Base-by-base conservation (phyloP, 2,329 filamentous ascomycete genomes). In the Aspergillus sp. region DNA sequence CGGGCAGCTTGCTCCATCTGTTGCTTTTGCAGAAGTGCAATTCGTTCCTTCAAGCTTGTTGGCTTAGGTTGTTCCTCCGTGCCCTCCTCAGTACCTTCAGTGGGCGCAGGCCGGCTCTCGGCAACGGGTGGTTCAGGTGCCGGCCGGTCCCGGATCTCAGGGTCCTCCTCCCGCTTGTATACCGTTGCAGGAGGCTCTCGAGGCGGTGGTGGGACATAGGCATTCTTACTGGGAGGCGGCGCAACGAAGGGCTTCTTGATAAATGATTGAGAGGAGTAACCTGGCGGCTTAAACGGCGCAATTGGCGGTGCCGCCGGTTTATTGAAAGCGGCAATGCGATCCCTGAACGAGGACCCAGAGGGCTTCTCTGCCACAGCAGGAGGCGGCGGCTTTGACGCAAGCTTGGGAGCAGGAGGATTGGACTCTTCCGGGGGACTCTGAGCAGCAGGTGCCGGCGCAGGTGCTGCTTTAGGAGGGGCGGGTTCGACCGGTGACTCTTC, bases 191-290 rank as follows among this genome's bases (percentile, higher is more conserved):
- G 83, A 1, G 89, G 87, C 61, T 95, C 89, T 21, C 87, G 85
- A 31, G 77, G 75, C 4, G 90, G 87, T 4, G 90, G 87, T 23
- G 95, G 91, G 9, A 99, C 84, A 69, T 91, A 99, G 23, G 93
- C 90, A 78, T 97, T 89, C 65, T 91, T 89, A 74, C 92, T 96
- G 0, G 95, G 95, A 17, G 95, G 95, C 52, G 95, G 92, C 3
- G 95, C 91, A 56, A 99, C 93, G 68, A 97, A 99, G 0, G 93
- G 92, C 76, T 98, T 98, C 82, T 93, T 97, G 76, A 99, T 87
- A 70, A 98, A 98, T 53, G 82, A 82, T 31, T 82, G 79, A 11
- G 77, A 72, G 57, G 82, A 76, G 25, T 88, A 77, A 2, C 86
- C 86, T 59, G 83, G 82, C 19, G 92, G 91, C 72, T 96, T 96